phyloP scores from a whole-genome alignment of 106 monocot species.

The Alisma plantagoaquatica region DNA sequence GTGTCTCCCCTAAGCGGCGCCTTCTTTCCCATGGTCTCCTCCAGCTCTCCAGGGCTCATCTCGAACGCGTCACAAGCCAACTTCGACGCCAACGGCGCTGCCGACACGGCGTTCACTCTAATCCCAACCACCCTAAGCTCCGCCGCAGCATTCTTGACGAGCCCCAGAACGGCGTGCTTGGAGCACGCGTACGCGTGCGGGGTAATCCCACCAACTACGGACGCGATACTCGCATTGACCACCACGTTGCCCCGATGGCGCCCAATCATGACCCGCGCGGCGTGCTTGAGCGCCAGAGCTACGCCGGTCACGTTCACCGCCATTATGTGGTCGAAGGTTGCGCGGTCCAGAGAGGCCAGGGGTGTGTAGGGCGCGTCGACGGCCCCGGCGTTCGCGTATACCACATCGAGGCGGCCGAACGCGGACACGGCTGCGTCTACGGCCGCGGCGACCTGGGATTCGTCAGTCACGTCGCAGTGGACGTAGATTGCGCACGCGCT shows the following conservation, averaged over 20 bases:
- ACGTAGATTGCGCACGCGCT: slow-evolving; percentile 23
- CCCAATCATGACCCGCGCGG: no score
- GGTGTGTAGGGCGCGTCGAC: slow-evolving; percentile 29
- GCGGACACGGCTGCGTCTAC: no score
- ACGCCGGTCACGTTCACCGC: no score
- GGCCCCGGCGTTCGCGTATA: no score
- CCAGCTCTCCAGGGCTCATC: no score
- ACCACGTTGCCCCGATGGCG: no score
- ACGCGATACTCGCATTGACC: slow-evolving; percentile 23
- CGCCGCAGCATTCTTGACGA: slow-evolving; percentile 33
- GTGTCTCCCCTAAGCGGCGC: no score
- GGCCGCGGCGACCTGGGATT: no score
- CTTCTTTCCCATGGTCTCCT: no score
- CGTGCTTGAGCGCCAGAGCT: slow-evolving; percentile 58
- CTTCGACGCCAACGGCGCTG: no score
- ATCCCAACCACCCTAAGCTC: slow-evolving; percentile 49
- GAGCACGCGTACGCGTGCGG: slow-evolving; percentile 39
- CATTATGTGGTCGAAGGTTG: slow-evolving; percentile 29
- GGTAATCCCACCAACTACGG: slow-evolving; percentile 28
- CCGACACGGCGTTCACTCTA: slow-evolving; percentile 54
- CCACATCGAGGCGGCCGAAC: no score
- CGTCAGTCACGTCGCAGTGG: slow-evolving; percentile 63
- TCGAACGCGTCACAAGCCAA: no score
- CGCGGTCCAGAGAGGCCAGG: slow-evolving; percentile 63
- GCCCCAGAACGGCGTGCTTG: slow-evolving; percentile 55